Conservation (phyloP, 306 rosid species). For the Inga leiocalycina region DNA sequence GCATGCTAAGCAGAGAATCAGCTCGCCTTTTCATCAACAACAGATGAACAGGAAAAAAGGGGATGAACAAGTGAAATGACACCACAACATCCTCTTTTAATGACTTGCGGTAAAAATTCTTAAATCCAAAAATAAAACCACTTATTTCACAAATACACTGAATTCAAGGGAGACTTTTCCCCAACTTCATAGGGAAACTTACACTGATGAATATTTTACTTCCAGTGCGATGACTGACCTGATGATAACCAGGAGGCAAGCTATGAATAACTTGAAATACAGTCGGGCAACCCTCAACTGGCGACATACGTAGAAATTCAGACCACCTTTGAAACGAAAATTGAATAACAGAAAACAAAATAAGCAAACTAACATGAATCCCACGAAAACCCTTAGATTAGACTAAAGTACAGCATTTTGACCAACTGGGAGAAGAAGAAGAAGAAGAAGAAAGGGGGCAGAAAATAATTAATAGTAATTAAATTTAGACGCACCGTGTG, state of each 20-base stretch:
- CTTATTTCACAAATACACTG: background rate
- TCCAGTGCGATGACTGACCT: constrained; percentile 59
- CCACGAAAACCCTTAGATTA: constrained; percentile 6
- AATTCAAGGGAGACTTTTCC: background rate
- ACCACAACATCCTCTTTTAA: constrained; percentile 5
- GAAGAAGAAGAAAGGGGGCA: background rate
- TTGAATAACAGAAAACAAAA: background rate
- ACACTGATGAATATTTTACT: background rate
- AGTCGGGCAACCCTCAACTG: constrained; percentile 89
- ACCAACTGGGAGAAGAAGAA: background rate
- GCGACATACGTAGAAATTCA: constrained; percentile 88
- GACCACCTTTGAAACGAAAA: constrained; percentile 74
- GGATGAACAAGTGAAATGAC: background rate
- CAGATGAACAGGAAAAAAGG: background rate
- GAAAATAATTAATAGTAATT: constrained; percentile 1
- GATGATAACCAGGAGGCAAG: constrained; percentile 85
- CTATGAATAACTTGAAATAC: constrained; percentile 91
- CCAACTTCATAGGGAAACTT: background rate
- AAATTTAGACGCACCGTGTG: constrained; percentile 55
- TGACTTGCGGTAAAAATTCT: background rate
- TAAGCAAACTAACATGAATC: constrained; percentile 26
- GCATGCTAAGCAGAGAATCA: background rate
- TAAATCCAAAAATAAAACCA: constrained; percentile 9
- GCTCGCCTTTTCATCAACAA: background rate
- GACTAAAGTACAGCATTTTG: constrained; percentile 17